Conservation (phyloP, 2,329 filamentous ascomycete species). For the Venturia carpophila region DNA sequence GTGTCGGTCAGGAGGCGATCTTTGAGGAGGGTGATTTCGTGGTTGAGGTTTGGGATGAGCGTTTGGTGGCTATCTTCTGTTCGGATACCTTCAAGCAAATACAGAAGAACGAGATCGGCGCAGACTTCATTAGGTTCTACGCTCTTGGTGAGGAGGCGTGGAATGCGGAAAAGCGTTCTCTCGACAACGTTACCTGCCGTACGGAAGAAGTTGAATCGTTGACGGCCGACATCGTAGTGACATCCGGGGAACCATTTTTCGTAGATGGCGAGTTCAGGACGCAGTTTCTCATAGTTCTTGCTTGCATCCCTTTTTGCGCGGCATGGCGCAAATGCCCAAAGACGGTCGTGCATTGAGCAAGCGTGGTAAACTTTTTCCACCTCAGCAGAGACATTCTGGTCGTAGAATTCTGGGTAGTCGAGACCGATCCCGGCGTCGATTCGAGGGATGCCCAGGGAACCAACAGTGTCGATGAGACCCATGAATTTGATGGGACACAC, state of each 20-base stretch:
- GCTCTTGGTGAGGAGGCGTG: constrained; percentile 25
- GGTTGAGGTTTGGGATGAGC: constrained; percentile 20
- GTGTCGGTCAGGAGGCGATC: background rate
- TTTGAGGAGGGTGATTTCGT: constrained; percentile 19
- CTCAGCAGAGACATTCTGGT: constrained; percentile 27
- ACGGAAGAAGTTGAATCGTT: constrained; percentile 30
- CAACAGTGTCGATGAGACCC: constrained; percentile 38
- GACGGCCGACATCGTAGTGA: constrained; percentile 32
- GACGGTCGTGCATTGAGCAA: constrained; percentile 28
- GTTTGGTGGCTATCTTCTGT: constrained; percentile 20
- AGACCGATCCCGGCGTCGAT: constrained; percentile 33
- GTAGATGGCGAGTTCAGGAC: constrained; percentile 21
- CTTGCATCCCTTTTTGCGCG: constrained; percentile 23
- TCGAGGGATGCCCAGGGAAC: constrained; percentile 38
- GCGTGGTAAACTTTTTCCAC: constrained; percentile 32
- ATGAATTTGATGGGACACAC: constrained; percentile 18
- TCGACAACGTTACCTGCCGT: constrained; percentile 27
- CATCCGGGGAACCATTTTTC: constrained; percentile 32
- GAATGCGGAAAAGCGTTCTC: constrained; percentile 25
- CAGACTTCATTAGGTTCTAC: constrained; percentile 30
- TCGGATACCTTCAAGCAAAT: constrained; percentile 26
- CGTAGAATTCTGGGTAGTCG: constrained; percentile 32
- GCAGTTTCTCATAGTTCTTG: constrained; percentile 16
- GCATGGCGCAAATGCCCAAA: constrained; percentile 31
- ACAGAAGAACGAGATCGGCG: constrained; percentile 27